A percentile compares a stretch with the other conserved stretches of the same genome.
phyloP scores from a whole-genome alignment of 495 filamentous ascomycete genomes.

The Aspergillus nanangensis region DNA sequence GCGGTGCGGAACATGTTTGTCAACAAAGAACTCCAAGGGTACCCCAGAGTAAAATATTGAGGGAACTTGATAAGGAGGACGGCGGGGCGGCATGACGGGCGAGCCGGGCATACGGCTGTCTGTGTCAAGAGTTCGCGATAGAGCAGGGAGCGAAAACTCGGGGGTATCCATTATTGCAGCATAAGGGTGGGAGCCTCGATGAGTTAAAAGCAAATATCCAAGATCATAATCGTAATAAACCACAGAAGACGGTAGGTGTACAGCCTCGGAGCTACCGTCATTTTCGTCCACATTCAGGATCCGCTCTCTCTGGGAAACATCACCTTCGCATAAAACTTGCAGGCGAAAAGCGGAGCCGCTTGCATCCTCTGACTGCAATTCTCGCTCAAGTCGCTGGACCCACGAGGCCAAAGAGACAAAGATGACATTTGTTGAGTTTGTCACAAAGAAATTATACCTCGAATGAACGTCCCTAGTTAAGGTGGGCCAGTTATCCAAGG shows the following conservation, averaged over 20 bases:
- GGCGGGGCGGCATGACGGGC: constrained; percentile 36
- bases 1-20: constrained; percentile 54
- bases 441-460: constrained; percentile 75
- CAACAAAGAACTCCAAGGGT: constrained; percentile 56
- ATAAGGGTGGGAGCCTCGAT: constrained; percentile 56
- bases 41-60: constrained; percentile 56
- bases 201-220: constrained; percentile 74
- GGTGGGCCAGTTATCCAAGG: constrained; percentile 58
- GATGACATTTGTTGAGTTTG: constrained; percentile 63
- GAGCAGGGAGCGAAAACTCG: constrained; percentile 28
- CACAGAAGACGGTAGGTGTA: constrained; percentile 55
- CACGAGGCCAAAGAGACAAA: constrained; percentile 69
- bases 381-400: constrained; percentile 70
- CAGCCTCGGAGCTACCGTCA: constrained; percentile 26
- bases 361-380: constrained; percentile 60
- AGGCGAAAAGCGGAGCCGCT: constrained; percentile 70
- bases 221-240: constrained; percentile 68
- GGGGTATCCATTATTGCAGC: constrained; percentile 66
- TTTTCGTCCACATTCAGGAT: constrained; percentile 51
- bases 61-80: constrained; percentile 67
- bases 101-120: constrained; percentile 17
- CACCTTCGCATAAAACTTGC: constrained; percentile 60
- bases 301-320: constrained; percentile 57
- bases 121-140: constrained; percentile 24
- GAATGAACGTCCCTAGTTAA: constrained; percentile 71